Evolutionary conservation across 305 asterid genomes (phyloP).

Genomic region (Lippia alba): DNA sequence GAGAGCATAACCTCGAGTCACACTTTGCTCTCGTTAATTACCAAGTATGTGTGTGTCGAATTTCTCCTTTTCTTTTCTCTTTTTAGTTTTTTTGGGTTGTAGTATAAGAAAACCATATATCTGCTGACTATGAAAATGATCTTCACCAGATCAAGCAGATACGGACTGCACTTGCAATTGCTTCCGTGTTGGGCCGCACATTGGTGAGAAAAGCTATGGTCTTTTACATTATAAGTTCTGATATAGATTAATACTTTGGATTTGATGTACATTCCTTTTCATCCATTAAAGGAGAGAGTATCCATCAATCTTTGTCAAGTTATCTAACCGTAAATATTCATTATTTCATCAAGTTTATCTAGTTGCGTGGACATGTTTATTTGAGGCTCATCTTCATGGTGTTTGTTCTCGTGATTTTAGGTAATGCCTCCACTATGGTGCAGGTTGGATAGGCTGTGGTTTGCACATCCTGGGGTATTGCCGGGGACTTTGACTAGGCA

Average conservation of each 20-base stretch:
- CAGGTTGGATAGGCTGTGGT: slow-evolving; percentile 99
- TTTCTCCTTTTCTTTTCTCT: slow-evolving; percentile 1
- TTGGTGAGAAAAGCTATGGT: slow-evolving; percentile 64
- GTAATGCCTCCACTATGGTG: slow-evolving; percentile 99
- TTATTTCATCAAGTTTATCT: slow-evolving; percentile 10
- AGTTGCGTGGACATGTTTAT: slow-evolving; percentile 27
- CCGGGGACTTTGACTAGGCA: slow-evolving; percentile 84
- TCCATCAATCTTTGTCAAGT: slow-evolving; percentile 5
- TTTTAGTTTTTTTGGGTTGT: background rate
- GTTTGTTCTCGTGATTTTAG: slow-evolving; percentile 80
- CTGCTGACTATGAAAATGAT: slow-evolving; percentile 38
- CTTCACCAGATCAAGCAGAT: slow-evolving; percentile 90
- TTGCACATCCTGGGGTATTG: slow-evolving; percentile 94
- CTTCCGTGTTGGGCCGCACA: slow-evolving; percentile 87
- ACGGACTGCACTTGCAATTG: slow-evolving; percentile 93
- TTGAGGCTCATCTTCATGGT: slow-evolving; percentile 46
- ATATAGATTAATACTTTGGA: too few species aligned
- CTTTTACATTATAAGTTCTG: slow-evolving; percentile 30
- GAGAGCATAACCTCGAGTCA: slow-evolving; percentile 79
- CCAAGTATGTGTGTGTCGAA: slow-evolving; percentile 65
- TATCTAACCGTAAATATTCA: slow-evolving; percentile 8
- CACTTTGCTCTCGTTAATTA: slow-evolving; percentile 92
- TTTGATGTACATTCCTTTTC: too few species aligned
- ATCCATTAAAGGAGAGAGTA: background rate
- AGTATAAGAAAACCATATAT: slow-evolving; percentile 24